A percentile compares a stretch with the other conserved stretches of the same genome.
Conservation (phyloP, 306 rosid genomes). For the Arachis hypogaea region DNA sequence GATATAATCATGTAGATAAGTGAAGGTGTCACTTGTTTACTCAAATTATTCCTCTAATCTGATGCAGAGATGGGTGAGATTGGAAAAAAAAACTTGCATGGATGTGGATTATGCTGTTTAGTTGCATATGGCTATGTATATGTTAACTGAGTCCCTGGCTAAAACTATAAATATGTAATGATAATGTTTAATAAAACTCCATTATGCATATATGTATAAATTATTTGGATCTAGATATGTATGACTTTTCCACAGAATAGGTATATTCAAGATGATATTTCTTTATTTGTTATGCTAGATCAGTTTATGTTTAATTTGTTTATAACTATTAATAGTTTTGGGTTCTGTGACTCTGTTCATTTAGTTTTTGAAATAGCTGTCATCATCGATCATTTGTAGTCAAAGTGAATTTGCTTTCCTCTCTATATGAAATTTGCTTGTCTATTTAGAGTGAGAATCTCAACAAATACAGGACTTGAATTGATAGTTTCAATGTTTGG, state of each 20-base stretch:
- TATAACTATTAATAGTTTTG: too few relatives aligned
- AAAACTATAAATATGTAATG: not conserved
- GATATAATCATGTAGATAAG: not conserved
- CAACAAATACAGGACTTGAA: conserved; percentile 18
- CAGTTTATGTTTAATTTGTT: too few relatives aligned
- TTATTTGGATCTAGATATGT: not conserved
- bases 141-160: not conserved
- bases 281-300: too few relatives aligned
- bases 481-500: conserved; percentile 6
- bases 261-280: too few relatives aligned
- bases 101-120: not conserved
- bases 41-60: not conserved
- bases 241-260: too few relatives aligned
- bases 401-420: too few relatives aligned
- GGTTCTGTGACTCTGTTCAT: too few relatives aligned
- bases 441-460: not conserved
- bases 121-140: conserved; percentile 1
- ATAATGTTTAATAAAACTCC: not conserved
- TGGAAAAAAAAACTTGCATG: not conserved
- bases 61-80: not conserved
- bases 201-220: not conserved
- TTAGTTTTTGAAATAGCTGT: too few relatives aligned
- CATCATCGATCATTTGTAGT: too few relatives aligned
- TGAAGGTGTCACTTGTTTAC: too few relatives aligned
- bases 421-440: not conserved